Conservation (phyloP, 176 grass and related monocot species). For the Cocos nucifera region DNA sequence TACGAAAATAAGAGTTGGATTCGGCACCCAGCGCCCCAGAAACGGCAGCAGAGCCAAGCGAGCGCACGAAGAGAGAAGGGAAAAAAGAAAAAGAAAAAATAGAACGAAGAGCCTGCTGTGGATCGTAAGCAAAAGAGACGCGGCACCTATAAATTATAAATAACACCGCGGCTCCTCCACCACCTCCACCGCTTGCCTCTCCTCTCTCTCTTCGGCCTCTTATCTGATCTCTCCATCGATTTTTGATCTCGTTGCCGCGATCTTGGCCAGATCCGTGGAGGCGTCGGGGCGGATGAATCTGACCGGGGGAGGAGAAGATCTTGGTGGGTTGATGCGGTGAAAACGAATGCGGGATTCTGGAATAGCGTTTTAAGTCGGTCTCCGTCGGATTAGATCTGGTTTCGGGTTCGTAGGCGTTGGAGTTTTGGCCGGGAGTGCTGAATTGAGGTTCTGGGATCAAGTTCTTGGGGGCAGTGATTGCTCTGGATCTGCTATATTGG, state of each 20-base stretch:
- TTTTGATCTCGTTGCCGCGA: neutral
- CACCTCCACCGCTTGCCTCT: neutral
- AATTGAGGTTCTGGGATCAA: too few relatives aligned
- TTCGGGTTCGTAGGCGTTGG: too few relatives aligned
- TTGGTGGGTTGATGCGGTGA: neutral
- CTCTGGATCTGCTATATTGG: too few relatives aligned
- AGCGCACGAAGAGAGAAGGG: too few relatives aligned
- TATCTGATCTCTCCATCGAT: neutral
- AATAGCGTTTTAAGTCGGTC: neutral
- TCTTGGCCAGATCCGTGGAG: neutral
- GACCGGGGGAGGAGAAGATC: neutral
- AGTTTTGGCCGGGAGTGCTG: too few relatives aligned
- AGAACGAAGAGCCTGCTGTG: too few relatives aligned
- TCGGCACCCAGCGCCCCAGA: too few relatives aligned
- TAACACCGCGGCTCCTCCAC: neutral
- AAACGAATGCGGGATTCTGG: neutral
- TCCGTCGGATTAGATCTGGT: neutral
- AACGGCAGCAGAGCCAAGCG: too few relatives aligned
- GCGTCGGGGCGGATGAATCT: neutral
- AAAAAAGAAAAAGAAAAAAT: too few relatives aligned
- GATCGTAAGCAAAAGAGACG: conserved; percentile 2
- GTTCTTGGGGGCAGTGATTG: too few relatives aligned
- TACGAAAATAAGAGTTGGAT: too few relatives aligned
- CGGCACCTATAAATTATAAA: conserved; percentile 2
- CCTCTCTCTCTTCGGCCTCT: too few relatives aligned